phyloP scores from a whole-genome alignment of 331 rosid genomes.

The Erythrophleum ivorense region DNA sequence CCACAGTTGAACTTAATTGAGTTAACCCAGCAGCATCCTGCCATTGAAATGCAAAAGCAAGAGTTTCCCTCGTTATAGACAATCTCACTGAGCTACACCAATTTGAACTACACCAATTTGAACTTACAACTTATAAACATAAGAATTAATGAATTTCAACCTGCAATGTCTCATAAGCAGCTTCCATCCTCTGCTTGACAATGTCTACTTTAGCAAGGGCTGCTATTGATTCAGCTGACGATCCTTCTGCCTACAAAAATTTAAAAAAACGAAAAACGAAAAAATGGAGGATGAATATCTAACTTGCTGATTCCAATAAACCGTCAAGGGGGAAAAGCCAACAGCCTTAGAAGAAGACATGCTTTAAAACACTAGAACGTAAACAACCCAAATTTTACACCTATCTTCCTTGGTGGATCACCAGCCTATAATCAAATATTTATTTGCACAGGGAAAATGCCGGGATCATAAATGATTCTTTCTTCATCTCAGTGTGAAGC shows the following conservation, averaged over 20 bases:
- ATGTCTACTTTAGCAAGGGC: constrained; percentile 93
- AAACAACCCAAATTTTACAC: not conserved
- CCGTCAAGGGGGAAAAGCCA: not conserved
- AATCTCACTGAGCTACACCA: constrained; percentile 10
- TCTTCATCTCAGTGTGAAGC: constrained; percentile 11
- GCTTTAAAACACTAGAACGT: not conserved
- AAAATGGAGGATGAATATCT: constrained; percentile 1
- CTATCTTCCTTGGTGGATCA: not conserved
- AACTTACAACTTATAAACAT: constrained; percentile 7
- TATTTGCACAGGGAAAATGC: not conserved
- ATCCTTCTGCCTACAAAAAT: constrained; percentile 84
- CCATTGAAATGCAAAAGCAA: constrained; percentile 15
- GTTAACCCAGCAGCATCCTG: constrained; percentile 99
- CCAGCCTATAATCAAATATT: not conserved
- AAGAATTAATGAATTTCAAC: constrained; percentile 48
- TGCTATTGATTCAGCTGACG: constrained; percentile 95
- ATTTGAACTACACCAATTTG: not conserved
- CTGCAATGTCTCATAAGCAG: constrained; percentile 93
- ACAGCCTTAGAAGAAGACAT: not conserved
- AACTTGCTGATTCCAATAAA: not conserved
- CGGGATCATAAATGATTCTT: not conserved
- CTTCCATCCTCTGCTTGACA: constrained; percentile 99
- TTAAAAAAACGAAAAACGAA: constrained; percentile 6
- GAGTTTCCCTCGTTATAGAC: constrained; percentile 20
- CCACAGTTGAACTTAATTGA: constrained; percentile 91